Evolutionary conservation across 495 filamentous ascomycete species (phyloP), one percentile per base, ranked within the genome.

Genomic region (Patellaria atrata): DNA sequence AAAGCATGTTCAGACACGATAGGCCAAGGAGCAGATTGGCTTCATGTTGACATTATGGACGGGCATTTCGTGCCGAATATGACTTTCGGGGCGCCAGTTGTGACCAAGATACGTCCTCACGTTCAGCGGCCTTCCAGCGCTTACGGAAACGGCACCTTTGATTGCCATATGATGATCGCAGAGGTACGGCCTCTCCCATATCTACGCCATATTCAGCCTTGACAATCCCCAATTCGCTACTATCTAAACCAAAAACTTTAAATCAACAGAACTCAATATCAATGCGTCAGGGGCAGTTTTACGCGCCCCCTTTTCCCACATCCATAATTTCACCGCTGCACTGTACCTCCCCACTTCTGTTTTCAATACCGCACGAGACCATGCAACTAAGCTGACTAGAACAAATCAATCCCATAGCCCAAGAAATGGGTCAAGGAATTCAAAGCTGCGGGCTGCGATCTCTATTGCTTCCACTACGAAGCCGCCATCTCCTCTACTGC

Each of bases 81-180:
- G 55, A 96, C 89, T 32, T 92, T 94, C 55, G 89, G 89, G 27
- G 76, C 79, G 11, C 89, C 89, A 5, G 84, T 96, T 14, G 89
- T 97, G 6, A 84, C 79, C 35, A 91, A 84, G 62, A 89, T 97
- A 37, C 77, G 89, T 23, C 66, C 69, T 24, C 77, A 91, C 48
- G 84, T 97, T 35, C 73, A 76, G 27, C 62, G 68, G 16, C 77
- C 69, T 2, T 54, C 48, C 26, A 43, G 58, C 38, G 59, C 63
- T 22, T 57, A 73, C 44, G 80, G 77, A 3, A 77, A 73, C 49
- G 89, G 89, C 16, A 94, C 89, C 18, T 97, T 97, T 50, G 89
- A 97, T 59, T 97, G 89, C 70, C 89, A 97, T 57, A 96, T 97
- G 91, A 97, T 97, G 89, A 92, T 97, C 48, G 75, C 79, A 48